Conservation (phyloP, 1,139 yeast genomes). For the Starmera stellimalicola region DNA sequence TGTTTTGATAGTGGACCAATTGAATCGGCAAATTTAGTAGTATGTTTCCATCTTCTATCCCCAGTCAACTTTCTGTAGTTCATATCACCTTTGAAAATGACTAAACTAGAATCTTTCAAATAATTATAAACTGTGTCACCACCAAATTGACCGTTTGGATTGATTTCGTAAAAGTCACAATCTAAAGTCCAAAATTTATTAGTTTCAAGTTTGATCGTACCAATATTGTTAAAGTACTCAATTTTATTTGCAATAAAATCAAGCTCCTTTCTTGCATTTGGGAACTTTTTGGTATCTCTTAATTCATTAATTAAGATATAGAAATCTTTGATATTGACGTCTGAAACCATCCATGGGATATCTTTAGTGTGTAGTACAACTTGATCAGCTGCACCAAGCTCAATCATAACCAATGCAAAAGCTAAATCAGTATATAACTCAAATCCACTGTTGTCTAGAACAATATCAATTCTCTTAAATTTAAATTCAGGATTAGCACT, state of each 20-base stretch:
- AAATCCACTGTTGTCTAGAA: constrained; percentile 91
- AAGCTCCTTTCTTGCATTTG: constrained; percentile 25
- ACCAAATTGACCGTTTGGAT: constrained; percentile 42
- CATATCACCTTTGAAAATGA: constrained; percentile 89
- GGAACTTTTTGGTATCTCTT: constrained; percentile 41
- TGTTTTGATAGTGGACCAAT: constrained; percentile 54
- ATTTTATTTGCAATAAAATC: constrained; percentile 42
- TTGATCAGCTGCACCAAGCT: constrained; percentile 49
- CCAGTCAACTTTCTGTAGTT: constrained; percentile 91
- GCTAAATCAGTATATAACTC: constrained; percentile 86
- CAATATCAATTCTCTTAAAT: constrained; percentile 61
- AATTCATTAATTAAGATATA: constrained; percentile 51
- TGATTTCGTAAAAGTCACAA: constrained; percentile 61
- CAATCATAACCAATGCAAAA: constrained; percentile 65
- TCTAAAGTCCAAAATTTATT: constrained; percentile 83
- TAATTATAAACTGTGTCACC: constrained; percentile 48
- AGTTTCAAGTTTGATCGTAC: constrained; percentile 47
- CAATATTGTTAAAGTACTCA: constrained; percentile 36
- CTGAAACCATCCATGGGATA: constrained; percentile 97
- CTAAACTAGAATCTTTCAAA: constrained; percentile 38
- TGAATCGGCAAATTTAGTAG: constrained; percentile 65
- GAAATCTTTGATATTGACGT: constrained; percentile 80
- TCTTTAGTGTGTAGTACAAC: constrained; percentile 82
- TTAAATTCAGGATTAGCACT: constrained; percentile 19
- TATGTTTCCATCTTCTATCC: constrained; percentile 79